Base-by-base conservation (phyloP, 495 filamentous ascomycete species). In the Aspergillus steynii region DNA sequence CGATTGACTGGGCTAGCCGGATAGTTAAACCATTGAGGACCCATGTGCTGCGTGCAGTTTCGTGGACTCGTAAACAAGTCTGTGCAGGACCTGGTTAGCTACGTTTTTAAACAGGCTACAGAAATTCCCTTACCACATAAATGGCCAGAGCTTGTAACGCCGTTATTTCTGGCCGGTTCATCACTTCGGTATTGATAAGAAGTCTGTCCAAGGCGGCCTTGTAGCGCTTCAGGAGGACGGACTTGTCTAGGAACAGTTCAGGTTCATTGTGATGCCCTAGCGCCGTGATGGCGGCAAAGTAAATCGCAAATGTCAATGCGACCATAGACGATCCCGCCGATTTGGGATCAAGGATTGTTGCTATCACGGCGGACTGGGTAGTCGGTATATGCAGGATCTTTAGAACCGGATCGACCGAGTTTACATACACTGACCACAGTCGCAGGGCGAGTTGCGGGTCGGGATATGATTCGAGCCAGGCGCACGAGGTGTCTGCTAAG, bases 361-460 rank as follows among this genome's bases (percentile, higher is more conserved):
- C 66, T 50, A 77, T 67, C 7, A 81, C 58, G 15, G 63, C 37
- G 12, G 68, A 68, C 31, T 71, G 68, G 42, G 84, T 60, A 2
- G 84, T 85, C 1, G 86, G 86, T 20, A 83, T 83, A 68, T 90
- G 87, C 61, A 89, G 81, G 34, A 88, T 68, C 68, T 88, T 90
- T 50, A 81, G 80, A 50, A 90, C 68, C 0, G 87, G 87, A 72
- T 88, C 84, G 59, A 88, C 82, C 59, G 81, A 80, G 57, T 83
- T 79, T 14, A 86, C 76, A 64, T 79, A 88, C 8, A 78, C 76
- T 63, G 88, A 83, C 87, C 87, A 90, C 14, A 90, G 71, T 50
- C 75, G 72, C 60, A 91, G 83, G n/a, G 89, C 84, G 46, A 90
- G 85, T 56, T 88, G 81, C 9, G 86, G 71, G 5, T 75, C 68